These are phyloP conservation scores for Microdochium trichocladiopsis DNA, from an alignment of 2,329 filamentous ascomycete genomes.

Conservation along the genomic window DNA sequence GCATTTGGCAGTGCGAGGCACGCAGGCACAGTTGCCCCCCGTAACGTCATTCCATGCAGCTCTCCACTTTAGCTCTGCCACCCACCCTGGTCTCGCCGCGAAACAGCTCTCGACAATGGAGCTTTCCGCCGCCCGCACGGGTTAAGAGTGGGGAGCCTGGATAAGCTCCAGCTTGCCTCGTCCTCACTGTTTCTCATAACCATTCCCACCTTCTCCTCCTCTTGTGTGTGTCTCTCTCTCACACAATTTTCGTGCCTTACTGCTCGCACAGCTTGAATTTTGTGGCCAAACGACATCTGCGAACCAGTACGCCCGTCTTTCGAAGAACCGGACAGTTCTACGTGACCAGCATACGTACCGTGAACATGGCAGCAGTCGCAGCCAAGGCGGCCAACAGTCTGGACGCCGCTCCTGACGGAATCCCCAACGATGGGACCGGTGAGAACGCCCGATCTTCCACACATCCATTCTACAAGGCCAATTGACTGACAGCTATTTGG, in stretches of 20 bases:
- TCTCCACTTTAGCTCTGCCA: neutral
- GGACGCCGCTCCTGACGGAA: conserved; percentile 34
- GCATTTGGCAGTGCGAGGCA: neutral
- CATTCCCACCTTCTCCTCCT: no score
- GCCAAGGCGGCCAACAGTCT: conserved; percentile 38
- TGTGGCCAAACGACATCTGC: no score
- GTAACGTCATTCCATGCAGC: neutral
- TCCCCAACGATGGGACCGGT: conserved; percentile 69
- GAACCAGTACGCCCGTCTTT: neutral
- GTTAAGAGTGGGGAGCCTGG: no score
- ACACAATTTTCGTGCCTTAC: no score
- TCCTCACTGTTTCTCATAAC: no score
- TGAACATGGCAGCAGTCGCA: conserved; percentile 24
- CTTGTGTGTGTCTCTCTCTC: no score
- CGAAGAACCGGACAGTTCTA: neutral
- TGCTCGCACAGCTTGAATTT: no score
- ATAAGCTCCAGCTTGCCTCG: no score
- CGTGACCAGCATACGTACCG: neutral
- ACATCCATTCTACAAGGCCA: conserved; percentile 5
- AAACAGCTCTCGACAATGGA: no score
- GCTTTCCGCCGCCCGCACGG: no score
- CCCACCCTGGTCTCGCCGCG: no score
- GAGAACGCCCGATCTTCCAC: conserved; percentile 15
- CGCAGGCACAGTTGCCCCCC: neutral
- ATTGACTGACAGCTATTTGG: conserved; percentile 5